phyloP scores from a whole-genome alignment of 352 stramenopile species.

The Globisporangium paddicum region DNA sequence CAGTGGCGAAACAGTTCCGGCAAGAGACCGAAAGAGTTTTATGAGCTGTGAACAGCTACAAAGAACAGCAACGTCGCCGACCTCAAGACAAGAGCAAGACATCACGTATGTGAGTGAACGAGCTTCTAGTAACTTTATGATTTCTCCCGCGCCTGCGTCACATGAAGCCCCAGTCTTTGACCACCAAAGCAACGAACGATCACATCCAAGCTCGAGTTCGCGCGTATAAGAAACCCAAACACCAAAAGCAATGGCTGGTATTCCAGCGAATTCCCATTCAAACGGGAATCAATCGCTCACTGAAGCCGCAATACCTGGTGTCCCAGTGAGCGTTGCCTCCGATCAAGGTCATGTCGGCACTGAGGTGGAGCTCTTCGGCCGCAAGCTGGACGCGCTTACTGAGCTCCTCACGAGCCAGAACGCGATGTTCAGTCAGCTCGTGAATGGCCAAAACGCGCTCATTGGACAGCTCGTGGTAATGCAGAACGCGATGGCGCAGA shows the following conservation, averaged over 20 bases:
- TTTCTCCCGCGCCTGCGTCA: not conserved
- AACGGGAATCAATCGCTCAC: not conserved
- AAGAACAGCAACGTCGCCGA: not conserved
- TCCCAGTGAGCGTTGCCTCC: not conserved
- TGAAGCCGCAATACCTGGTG: no score
- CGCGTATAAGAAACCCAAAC: not conserved
- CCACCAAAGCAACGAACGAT: not conserved
- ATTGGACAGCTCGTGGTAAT: not conserved
- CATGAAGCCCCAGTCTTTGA: not conserved
- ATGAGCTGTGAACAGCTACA: not conserved
- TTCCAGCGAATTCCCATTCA: not conserved
- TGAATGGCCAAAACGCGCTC: conserved; percentile 1
- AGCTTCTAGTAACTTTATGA: not conserved
- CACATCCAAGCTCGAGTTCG: not conserved
- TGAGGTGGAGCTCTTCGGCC: conserved; percentile 1
- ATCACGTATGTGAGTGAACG: not conserved
- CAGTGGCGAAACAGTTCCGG: not conserved
- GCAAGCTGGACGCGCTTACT: not conserved
- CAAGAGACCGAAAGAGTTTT: not conserved
- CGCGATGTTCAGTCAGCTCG: conserved; percentile 1
- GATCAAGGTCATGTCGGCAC: not conserved
- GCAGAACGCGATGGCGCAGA: not conserved
- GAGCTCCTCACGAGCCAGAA: not conserved
- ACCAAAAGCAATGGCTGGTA: not conserved
- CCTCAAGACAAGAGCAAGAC: not conserved